A percentile compares a stretch with the other conserved stretches of the same genome.
Evolutionary conservation across 2,329 filamentous ascomycete species (phyloP).

Genomic region (Lizonia empirigonia): DNA sequence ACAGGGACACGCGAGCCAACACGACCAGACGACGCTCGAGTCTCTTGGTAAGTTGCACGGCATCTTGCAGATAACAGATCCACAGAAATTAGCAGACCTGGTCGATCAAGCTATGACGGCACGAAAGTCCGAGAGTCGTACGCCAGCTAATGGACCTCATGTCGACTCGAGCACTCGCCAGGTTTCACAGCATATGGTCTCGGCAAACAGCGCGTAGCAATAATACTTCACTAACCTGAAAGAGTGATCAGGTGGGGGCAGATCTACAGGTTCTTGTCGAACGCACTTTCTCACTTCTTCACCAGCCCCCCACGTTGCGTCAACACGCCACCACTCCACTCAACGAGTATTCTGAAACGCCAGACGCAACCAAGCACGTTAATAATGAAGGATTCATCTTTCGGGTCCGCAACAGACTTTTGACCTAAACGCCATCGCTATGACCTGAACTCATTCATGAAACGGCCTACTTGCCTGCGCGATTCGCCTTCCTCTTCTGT

Average conservation of each 20-base stretch:
- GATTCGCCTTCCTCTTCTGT: conserved; percentile 68
- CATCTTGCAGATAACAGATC: not conserved
- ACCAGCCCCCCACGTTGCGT: conserved; percentile 1
- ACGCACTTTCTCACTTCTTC: conserved; percentile 5
- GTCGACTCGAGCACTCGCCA: not conserved
- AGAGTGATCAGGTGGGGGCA: not conserved
- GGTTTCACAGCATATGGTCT: not conserved
- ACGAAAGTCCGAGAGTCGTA: not conserved
- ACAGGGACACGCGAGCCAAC: not conserved
- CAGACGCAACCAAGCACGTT: not conserved
- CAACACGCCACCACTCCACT: not conserved
- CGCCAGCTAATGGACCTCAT: not conserved
- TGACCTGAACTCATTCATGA: not conserved
- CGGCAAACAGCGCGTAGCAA: not conserved
- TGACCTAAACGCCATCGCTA: conserved; percentile 16
- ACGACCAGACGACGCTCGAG: not conserved
- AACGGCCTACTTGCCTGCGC: conserved; percentile 56
- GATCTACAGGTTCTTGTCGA: conserved; percentile 1
- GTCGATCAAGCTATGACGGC: not conserved
- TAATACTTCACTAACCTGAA: not conserved
- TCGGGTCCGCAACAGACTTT: conserved; percentile 6
- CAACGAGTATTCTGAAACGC: not conserved
- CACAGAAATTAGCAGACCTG: not conserved
- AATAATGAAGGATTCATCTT: not conserved
- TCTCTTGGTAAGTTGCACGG: not conserved